Base-by-base conservation (phyloP, 2,329 filamentous ascomycete species). In the Cordyceps fumosorosea region DNA sequence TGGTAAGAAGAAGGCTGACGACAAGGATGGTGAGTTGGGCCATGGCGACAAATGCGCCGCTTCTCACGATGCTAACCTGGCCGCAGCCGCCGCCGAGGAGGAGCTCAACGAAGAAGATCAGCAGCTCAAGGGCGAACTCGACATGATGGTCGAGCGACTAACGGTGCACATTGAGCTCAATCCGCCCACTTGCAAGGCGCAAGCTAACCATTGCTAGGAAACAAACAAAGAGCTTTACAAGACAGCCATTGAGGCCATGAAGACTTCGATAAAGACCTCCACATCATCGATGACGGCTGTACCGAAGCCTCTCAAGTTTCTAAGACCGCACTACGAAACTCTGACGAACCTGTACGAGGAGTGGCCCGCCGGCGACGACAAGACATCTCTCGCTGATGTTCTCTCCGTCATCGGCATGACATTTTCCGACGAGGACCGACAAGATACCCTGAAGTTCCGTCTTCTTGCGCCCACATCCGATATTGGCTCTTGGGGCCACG, bases 251-350 rank as follows among this genome's bases (percentile, higher is more conserved):
- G 93, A 98, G 77, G 89, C 92, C 68, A 97, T 99, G 86, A 98
- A 97, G 81, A 91, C 88, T 71, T 96, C 91, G 73, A 99, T 99
- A 82, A 98, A 97, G 82, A 99, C 95, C 62, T 96, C 95, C 64
- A 99, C 95, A 67, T 98, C 93, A 64, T 99, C 96, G 52, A 99
- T 99, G 95, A 99, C 95, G 55, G 95, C 95, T 64, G 95, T 99
- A 65, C 95, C 96, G 26, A 99, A 99, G 79, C 95, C 95, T 40
- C 84, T 99, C 70, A 99, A 99, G 78, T 99, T 99, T 76, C 85
- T 99, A 66, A 87, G 95, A 80, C 95, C 93, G 68, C 93, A 99
- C 77, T 99, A 98, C 79, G 90, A 96, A 77, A 87, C 89, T 62
- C 82, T 99, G 72, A 89, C 89, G 65, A 89, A 89, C 75, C 81